Percentiles rank a stretch among this genome's conserved stretches.
Conservation (phyloP, 805 yeast species). For the Pichia phayaonensis region DNA sequence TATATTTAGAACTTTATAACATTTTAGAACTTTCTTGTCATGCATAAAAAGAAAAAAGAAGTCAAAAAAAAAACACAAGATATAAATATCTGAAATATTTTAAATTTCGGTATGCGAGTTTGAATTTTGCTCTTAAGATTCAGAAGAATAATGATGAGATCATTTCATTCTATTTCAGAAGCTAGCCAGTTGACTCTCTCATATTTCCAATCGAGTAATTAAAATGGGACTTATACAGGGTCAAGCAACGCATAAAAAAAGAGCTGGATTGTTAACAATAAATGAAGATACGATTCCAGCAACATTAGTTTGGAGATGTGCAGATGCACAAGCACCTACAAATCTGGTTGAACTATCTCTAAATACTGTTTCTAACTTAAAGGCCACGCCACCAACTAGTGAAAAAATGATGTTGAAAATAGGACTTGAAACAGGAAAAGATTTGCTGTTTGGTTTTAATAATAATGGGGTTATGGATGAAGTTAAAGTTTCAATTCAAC, state of each 20-base stretch:
- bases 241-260: slow-evolving; percentile 8
- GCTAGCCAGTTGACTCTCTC: no score
- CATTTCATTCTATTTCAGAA: no score
- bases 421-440: slow-evolving; percentile 22
- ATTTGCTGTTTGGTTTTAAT: slow-evolving; percentile 52
- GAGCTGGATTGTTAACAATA: slow-evolving; percentile 49
- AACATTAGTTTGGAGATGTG: slow-evolving; percentile 48
- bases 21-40: background rate
- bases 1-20: no score
- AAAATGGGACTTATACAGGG: slow-evolving; percentile 8
- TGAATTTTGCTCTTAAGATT: no score
- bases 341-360: slow-evolving; percentile 35
- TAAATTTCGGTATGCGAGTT: no score
- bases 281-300: slow-evolving; percentile 53
- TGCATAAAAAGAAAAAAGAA: background rate
- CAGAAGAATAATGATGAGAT: no score
- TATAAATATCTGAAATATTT: no score
- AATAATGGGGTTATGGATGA: slow-evolving; percentile 71
- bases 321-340: slow-evolving; percentile 36
- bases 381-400: slow-evolving; percentile 61
- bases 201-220: no score
- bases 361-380: slow-evolving; percentile 41
- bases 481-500: slow-evolving; percentile 59
- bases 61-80: no score
- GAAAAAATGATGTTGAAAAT: slow-evolving; percentile 63